Conservation (phyloP, 805 yeast species). For the Teunomyces funiuensis region DNA sequence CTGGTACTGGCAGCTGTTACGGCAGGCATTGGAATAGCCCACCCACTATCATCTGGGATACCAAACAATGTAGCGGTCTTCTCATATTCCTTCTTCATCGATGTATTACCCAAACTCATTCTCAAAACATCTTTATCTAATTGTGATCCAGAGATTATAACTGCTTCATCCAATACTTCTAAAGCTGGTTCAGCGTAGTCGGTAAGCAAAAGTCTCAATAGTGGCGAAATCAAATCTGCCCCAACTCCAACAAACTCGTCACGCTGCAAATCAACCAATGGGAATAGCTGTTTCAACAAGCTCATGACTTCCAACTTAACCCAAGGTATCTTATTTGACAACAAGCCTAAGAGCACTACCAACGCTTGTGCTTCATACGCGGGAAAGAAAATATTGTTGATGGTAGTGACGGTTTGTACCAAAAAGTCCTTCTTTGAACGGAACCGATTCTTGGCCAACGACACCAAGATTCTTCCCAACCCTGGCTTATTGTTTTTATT, state of each 20-base stretch:
- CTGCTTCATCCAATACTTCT: slow-evolving; percentile 85
- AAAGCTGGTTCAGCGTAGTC: slow-evolving; percentile 87
- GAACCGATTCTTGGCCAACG: slow-evolving; percentile 75
- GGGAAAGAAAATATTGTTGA: slow-evolving; percentile 71
- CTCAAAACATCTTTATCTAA: slow-evolving; percentile 89
- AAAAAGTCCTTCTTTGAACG: slow-evolving; percentile 89
- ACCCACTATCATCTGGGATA: slow-evolving; percentile 90
- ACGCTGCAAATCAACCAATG: slow-evolving; percentile 70
- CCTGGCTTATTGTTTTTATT: slow-evolving; percentile 53
- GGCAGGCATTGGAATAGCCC: slow-evolving; percentile 97
- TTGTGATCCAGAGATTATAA: slow-evolving; percentile 82
- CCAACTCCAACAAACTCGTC: slow-evolving; percentile 88
- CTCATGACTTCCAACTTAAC: slow-evolving; percentile 79
- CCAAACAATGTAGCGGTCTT: slow-evolving; percentile 90
- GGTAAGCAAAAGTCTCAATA: slow-evolving; percentile 73
- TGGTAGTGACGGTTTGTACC: slow-evolving; percentile 71
- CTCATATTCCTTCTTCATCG: slow-evolving; percentile 77
- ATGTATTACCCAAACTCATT: slow-evolving; percentile 83
- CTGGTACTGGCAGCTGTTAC: slow-evolving; percentile 85
- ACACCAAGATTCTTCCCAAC: slow-evolving; percentile 69
- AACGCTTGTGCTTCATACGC: slow-evolving; percentile 71
- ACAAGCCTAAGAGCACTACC: slow-evolving; percentile 72
- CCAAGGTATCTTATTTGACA: slow-evolving; percentile 78
- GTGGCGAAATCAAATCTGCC: slow-evolving; percentile 91
- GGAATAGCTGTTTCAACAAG: slow-evolving; percentile 69